phyloP scores from a whole-genome alignment of 2,329 filamentous ascomycete genomes.

The Aschersonia sp. region DNA sequence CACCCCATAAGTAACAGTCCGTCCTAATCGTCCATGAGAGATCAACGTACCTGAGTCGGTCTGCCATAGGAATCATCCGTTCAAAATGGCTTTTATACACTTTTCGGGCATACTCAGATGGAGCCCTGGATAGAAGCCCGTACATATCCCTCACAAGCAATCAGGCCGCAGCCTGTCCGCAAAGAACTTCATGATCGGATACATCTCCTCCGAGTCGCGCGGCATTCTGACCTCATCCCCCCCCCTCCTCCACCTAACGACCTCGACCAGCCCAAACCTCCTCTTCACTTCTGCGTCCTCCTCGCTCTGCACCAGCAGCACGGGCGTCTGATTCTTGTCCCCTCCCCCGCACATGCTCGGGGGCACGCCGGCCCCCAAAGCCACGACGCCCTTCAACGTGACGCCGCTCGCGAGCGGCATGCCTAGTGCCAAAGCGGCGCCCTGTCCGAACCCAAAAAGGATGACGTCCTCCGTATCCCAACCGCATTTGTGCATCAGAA shows the following conservation, averaged over 20 bases:
- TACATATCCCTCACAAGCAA: slow-evolving; percentile 4
- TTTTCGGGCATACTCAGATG: too few species aligned
- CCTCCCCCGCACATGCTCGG: slow-evolving; percentile 30
- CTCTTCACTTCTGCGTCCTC: slow-evolving; percentile 44
- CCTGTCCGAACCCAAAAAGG: slow-evolving; percentile 54
- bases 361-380: slow-evolving; percentile 47
- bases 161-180: slow-evolving; percentile 41
- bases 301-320: slow-evolving; percentile 42
- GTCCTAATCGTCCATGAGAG: too few species aligned
- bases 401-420: slow-evolving; percentile 28
- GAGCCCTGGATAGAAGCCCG: too few species aligned
- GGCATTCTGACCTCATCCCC: slow-evolving; percentile 70
- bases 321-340: slow-evolving; percentile 46
- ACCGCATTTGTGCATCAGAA: slow-evolving; percentile 40
- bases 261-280: slow-evolving; percentile 52
- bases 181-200: slow-evolving; percentile 79
- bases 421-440: slow-evolving; percentile 46
- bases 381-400: slow-evolving; percentile 41
- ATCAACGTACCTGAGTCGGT: too few species aligned
- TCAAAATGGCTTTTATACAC: too few species aligned
- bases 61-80: too few species aligned
- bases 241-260: slow-evolving; percentile 53
- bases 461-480: slow-evolving; percentile 46
- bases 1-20: too few species aligned
- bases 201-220: slow-evolving; percentile 67